Conservation (phyloP, 108 stramenopile genomes). For the Mediolabrus comicus region DNA sequence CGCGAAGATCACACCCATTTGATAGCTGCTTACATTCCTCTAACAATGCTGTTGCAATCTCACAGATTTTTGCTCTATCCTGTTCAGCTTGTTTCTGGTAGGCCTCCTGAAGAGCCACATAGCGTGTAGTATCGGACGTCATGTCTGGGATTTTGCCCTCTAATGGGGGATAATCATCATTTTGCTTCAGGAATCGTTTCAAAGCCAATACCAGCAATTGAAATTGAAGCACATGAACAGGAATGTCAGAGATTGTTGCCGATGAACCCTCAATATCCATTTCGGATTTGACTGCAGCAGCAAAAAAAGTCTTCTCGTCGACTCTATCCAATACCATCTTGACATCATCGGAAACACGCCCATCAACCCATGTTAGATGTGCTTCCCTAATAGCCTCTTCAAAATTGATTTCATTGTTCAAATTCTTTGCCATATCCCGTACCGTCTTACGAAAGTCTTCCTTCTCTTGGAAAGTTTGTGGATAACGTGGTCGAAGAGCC, state of each 20-base stretch:
- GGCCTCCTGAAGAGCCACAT: conserved; percentile 78
- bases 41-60: conserved; percentile 11
- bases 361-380: conserved; percentile 80
- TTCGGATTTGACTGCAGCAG: conserved; percentile 1
- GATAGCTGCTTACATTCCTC: conserved; percentile 23
- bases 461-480: conserved; percentile 75
- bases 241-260: conserved; percentile 7
- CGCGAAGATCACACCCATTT: conserved; percentile 1
- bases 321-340: conserved; percentile 40
- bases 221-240: conserved; percentile 24
- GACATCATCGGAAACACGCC: conserved; percentile 50
- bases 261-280: conserved; percentile 17
- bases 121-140: conserved; percentile 82
- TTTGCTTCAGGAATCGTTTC: conserved; percentile 48
- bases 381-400: conserved; percentile 82
- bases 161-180: conserved; percentile 74
- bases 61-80: conserved; percentile 53
- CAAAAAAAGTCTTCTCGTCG: conserved; percentile 25
- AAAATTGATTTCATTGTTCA: conserved; percentile 79
- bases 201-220: conserved; percentile 51
- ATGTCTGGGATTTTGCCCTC: conserved; percentile 92
- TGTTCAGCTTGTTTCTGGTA: conserved; percentile 72
- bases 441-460: conserved; percentile 69
- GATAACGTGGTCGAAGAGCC: conserved; percentile 20
- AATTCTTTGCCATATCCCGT: conserved; percentile 56